Evolutionary conservation across 371 early-diverging fungal species (phyloP).

Genomic region (Apophysomyces elegans): DNA sequence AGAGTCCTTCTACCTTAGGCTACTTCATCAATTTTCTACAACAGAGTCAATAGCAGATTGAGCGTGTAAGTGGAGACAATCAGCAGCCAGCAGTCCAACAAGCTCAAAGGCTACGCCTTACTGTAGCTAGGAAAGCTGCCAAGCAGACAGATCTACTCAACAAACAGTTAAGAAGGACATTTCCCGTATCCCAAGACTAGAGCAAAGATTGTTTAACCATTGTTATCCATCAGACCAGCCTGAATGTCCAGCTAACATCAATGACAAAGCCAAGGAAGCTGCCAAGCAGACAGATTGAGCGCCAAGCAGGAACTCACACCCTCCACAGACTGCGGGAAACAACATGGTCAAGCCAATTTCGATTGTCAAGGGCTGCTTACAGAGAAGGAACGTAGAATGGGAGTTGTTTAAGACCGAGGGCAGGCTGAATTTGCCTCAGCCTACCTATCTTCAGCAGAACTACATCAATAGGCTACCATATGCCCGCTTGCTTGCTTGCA

Average conservation of each 20-base stretch:
- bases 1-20: too few relatives aligned
- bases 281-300: conserved; percentile 1
- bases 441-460: neutral
- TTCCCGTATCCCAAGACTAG: neutral
- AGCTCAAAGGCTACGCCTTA: neutral
- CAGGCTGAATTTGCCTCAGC: neutral
- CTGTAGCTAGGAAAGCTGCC: neutral
- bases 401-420: neutral
- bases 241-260: neutral
- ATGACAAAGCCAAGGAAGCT: neutral
- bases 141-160: neutral
- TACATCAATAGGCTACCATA: neutral
- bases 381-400: neutral
- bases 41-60: too few relatives aligned
- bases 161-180: neutral
- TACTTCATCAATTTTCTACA: too few relatives aligned
- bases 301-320: neutral
- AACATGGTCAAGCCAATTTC: neutral
- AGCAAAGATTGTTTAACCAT: neutral
- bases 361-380: neutral
- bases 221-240: neutral
- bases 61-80: too few relatives aligned
- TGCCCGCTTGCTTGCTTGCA: neutral
- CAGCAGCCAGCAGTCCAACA: too few relatives aligned
- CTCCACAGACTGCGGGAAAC: neutral